These are phyloP conservation scores for Halenospora varia DNA, from an alignment of 495 filamentous ascomycete genomes.

Conservation along the genomic window DNA sequence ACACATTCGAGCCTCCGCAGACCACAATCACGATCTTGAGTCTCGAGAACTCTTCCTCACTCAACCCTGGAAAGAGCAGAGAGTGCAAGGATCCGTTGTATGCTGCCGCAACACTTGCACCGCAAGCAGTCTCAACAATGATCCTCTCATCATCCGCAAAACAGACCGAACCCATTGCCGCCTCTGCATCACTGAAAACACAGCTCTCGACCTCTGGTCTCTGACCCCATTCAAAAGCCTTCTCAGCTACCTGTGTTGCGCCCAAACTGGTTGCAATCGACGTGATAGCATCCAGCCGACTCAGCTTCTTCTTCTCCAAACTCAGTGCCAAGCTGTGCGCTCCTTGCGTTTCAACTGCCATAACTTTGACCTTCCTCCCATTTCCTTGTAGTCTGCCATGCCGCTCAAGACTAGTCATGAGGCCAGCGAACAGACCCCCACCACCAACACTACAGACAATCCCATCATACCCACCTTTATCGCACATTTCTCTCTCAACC, in stretches of 20 bases:
- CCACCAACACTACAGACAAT: constrained; percentile 85
- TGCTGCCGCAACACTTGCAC: constrained; percentile 65
- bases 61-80: constrained; percentile 54
- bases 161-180: constrained; percentile 67
- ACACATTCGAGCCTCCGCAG: constrained; percentile 80
- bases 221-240: constrained; percentile 51
- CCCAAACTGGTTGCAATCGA: constrained; percentile 78
- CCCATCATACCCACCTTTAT: constrained; percentile 31
- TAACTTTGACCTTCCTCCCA: constrained; percentile 37
- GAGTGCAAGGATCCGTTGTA: constrained; percentile 63
- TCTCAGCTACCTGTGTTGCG: constrained; percentile 64
- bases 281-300: constrained; percentile 71
- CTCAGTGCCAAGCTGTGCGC: constrained; percentile 66
- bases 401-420: constrained; percentile 67
- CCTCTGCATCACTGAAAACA: constrained; percentile 79
- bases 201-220: constrained; percentile 50
- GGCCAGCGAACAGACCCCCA: constrained; percentile 78
- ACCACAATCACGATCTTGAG: constrained; percentile 80
- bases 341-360: constrained; percentile 81
- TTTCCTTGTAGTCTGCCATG: constrained; percentile 28
- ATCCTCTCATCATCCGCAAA: constrained; percentile 80
- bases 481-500: constrained; percentile 53
- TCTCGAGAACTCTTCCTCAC: constrained; percentile 43
- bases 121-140: constrained; percentile 79
- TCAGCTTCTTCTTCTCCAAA: constrained; percentile 53